These are phyloP conservation scores for Teunomyces funiuensis DNA, from an alignment of 805 yeast genomes.

Conservation along the genomic window DNA sequence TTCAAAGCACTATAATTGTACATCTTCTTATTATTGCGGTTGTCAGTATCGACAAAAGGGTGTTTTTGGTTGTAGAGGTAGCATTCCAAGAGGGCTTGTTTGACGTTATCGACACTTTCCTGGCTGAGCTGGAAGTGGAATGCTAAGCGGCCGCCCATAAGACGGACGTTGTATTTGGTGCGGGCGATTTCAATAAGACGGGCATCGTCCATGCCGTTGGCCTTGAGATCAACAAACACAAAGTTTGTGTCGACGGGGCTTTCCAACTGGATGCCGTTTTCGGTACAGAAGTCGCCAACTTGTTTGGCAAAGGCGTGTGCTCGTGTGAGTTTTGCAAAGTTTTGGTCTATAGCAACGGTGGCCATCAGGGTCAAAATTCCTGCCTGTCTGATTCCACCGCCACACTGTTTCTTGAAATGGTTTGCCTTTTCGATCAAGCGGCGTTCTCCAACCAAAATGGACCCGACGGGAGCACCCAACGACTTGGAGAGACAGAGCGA, in stretches of 20 bases:
- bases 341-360: conserved; percentile 68
- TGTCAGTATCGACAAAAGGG: conserved; percentile 9
- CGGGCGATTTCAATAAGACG: conserved; percentile 52
- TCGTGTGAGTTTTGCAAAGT: conserved; percentile 53
- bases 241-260: conserved; percentile 85
- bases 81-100: conserved; percentile 57
- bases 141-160: conserved; percentile 75
- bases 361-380: conserved; percentile 86
- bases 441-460: conserved; percentile 70
- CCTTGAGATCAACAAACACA: conserved; percentile 65
- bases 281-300: conserved; percentile 52
- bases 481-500: conserved; percentile 88
- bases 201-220: conserved; percentile 56
- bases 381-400: conserved; percentile 90
- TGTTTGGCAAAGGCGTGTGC: conserved; percentile 55
- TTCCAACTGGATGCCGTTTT: conserved; percentile 56
- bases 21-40: conserved; percentile 14
- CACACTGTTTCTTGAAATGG: conserved; percentile 87
- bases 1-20: conserved; percentile 12
- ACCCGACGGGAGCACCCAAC: conserved; percentile 92
- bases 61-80: conserved; percentile 15
- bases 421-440: conserved; percentile 65
- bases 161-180: conserved; percentile 56
- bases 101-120: conserved; percentile 35
- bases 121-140: conserved; percentile 58